Conservation (phyloP, 78 protist genomes). For the Cavenderia fasciculata region DNA sequence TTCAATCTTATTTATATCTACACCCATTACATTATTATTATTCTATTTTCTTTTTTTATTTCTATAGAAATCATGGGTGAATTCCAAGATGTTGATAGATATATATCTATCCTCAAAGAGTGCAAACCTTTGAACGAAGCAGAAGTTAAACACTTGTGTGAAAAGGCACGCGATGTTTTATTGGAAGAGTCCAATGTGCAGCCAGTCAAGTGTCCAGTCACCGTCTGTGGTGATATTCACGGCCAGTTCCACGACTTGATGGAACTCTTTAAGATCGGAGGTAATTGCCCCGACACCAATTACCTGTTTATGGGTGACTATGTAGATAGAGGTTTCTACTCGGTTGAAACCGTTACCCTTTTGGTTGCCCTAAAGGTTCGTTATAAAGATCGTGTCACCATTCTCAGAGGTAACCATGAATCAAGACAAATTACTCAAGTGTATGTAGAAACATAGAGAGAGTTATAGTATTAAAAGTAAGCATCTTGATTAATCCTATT, state of each 20-base stretch:
- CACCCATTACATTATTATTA: neutral
- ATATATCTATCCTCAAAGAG: constrained; percentile 78
- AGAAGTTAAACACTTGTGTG: constrained; percentile 82
- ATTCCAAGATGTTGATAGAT: constrained; percentile 81
- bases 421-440: constrained; percentile 96
- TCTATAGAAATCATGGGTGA: constrained; percentile 42
- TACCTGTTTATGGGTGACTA: constrained; percentile 97
- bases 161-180: constrained; percentile 88
- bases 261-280: constrained; percentile 96
- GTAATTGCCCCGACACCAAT: constrained; percentile 94
- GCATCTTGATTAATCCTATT: neutral
- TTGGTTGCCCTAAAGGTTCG: constrained; percentile 90
- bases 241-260: constrained; percentile 97
- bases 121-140: constrained; percentile 79
- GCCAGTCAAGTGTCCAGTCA: constrained; percentile 92
- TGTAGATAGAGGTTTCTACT: constrained; percentile 97
- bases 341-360: constrained; percentile 93
- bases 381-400: constrained; percentile 85
- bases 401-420: constrained; percentile 98
- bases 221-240: constrained; percentile 98
- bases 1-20: neutral
- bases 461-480: neutral
- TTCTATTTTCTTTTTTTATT: neutral
- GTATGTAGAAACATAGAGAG: neutral
- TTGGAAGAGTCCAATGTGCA: constrained; percentile 92